Conservation (phyloP, 176 grass and related monocot genomes). For the Triticum monococcum region DNA sequence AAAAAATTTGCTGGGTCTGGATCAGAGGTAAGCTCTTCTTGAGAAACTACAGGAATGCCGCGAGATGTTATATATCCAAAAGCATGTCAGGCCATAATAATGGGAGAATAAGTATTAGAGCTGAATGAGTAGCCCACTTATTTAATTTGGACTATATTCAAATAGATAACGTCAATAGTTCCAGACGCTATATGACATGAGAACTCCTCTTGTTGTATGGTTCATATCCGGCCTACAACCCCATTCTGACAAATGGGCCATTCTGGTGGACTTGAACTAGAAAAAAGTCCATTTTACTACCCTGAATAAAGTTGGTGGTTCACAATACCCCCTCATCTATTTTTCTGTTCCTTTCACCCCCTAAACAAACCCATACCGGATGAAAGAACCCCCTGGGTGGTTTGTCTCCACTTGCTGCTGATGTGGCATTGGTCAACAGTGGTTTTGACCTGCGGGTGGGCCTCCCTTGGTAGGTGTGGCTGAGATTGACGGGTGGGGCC, state of each 20-base stretch:
- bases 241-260: neutral
- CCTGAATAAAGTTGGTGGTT: too few relatives aligned
- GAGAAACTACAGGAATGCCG: neutral
- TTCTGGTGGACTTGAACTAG: neutral
- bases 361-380: too few relatives aligned
- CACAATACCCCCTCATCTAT: too few relatives aligned
- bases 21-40: conserved; percentile 72
- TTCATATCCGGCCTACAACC: neutral
- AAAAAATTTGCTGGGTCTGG: conserved; percentile 81
- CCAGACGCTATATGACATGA: neutral
- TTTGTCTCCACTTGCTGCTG: too few relatives aligned
- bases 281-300: too few relatives aligned
- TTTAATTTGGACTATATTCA: neutral
- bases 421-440: too few relatives aligned
- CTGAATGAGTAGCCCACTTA: neutral
- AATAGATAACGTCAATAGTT: neutral
- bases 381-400: too few relatives aligned
- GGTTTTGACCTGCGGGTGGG: too few relatives aligned
- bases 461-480: too few relatives aligned
- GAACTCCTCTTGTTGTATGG: neutral
- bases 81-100: neutral
- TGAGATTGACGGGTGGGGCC: too few relatives aligned
- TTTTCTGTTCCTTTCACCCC: too few relatives aligned
- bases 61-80: conserved; percentile 14
- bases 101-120: neutral